Evolutionary conservation across 192 early-diverging fungal species (phyloP), one percentile per base, ranked within the genome.

Genomic region (Martensiomyces pterosporus): DNA sequence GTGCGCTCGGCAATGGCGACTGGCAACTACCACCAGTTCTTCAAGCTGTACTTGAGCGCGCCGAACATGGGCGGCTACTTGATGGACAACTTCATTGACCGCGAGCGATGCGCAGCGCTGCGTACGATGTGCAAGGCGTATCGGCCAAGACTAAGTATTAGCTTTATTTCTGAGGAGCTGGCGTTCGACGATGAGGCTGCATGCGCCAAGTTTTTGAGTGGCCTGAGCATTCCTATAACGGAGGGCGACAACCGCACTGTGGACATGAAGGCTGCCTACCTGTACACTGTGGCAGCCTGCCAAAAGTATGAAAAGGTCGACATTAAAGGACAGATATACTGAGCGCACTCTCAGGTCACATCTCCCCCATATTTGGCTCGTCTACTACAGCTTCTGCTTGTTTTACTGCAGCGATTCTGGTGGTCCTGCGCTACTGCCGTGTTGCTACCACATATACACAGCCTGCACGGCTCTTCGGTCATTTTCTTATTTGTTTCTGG

Each of bases 61-160:
- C 93, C 94, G 6, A 86, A 92, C 59, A 89, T 96, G 89, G 82
- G 85, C 29, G 79, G 73, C 7, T 94, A 89, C 67, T 61, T 99
- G 14, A 92, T 99, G 80, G 91, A 96, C 68, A 84, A 91, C 25
- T 97, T 97, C 70, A 56, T 87, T 1, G 86, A 85, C 36, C 85
- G 93, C 16, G 92, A 97, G 65, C 80, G 96, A 27, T 74, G 91
- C 18, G 64, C 76, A 19, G 86, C 89, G 34, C 60, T 97, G 56
- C 82, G 76, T 40, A 71, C 69, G 15, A 82, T 97, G 43, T 85
- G 82, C 58, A 84, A 82, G 71, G 85, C 91, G 57, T 97, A 77
- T 60, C 39, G 63, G 26, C 62, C 67, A 17, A 56, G 38, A 16
- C 35, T 67, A 6, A 19, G 29, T 17, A 35, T 67, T 13, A 52